Conservation (phyloP, 2,329 filamentous ascomycete species). For the Drechslerella coelobrocha region DNA sequence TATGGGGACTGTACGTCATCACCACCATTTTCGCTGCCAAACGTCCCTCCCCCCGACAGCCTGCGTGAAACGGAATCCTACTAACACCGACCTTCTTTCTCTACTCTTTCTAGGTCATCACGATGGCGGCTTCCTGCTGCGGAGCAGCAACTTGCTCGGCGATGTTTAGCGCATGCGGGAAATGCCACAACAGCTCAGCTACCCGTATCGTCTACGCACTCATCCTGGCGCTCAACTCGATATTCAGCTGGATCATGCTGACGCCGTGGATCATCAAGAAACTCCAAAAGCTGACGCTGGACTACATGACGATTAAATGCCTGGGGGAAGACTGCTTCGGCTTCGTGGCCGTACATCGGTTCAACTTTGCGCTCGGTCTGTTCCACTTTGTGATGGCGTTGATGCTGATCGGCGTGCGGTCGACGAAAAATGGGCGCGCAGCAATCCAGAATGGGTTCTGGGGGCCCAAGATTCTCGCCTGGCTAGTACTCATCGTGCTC, state of each 20-base stretch:
- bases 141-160: slow-evolving; percentile 96
- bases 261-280: slow-evolving; percentile 98
- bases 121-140: slow-evolving; percentile 87
- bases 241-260: slow-evolving; percentile 98
- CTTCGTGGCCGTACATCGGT: slow-evolving; percentile 94
- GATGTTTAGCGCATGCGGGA: slow-evolving; percentile 92
- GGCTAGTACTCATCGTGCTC: slow-evolving; percentile 83
- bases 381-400: slow-evolving; percentile 89
- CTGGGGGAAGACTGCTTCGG: slow-evolving; percentile 89
- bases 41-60: slow-evolving; percentile 26
- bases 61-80: slow-evolving; percentile 24
- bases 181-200: slow-evolving; percentile 95
- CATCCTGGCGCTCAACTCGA: slow-evolving; percentile 93
- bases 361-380: slow-evolving; percentile 94
- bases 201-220: slow-evolving; percentile 96
- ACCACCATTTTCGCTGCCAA: slow-evolving; percentile 15
- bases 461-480: slow-evolving; percentile 92
- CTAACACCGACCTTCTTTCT: too few relatives aligned
- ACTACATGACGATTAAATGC: slow-evolving; percentile 95
- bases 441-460: slow-evolving; percentile 89
- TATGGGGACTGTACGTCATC: slow-evolving; percentile 75
- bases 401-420: slow-evolving; percentile 83
- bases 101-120: slow-evolving; percentile 74
- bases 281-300: slow-evolving; percentile 85
- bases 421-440: slow-evolving; percentile 80